These are phyloP conservation scores for Exserohilum rostratum DNA, from an alignment of 2,329 filamentous ascomycete genomes.

Conservation along the genomic window DNA sequence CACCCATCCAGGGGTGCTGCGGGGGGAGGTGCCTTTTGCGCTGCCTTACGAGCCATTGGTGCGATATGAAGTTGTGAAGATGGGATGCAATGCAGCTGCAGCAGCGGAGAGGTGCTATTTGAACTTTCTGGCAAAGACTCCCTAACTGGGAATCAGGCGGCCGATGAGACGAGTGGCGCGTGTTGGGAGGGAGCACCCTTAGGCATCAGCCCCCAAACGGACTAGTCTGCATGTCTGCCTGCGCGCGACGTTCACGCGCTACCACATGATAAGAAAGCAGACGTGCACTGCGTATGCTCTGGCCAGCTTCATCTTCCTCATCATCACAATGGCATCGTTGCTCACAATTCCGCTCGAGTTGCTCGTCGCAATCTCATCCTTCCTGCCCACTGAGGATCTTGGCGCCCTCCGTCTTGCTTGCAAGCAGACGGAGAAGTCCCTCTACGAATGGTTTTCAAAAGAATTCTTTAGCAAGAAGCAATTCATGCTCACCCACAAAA, in stretches of 20 bases:
- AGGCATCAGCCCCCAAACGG: slow-evolving; percentile 21
- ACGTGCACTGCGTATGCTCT: neutral
- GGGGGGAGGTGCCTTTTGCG: slow-evolving; percentile 22
- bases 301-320: neutral
- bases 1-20: slow-evolving; percentile 55
- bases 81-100: slow-evolving; percentile 1
- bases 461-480: slow-evolving; percentile 72
- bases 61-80: neutral
- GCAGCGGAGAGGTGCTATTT: slow-evolving; percentile 16
- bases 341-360: slow-evolving; percentile 62
- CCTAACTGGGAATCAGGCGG: neutral
- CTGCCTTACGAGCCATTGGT: slow-evolving; percentile 32
- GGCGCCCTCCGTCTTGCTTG: slow-evolving; percentile 62
- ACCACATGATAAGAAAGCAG: slow-evolving; percentile 19
- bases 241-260: slow-evolving; percentile 19
- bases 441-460: slow-evolving; percentile 62
- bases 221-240: slow-evolving; percentile 22
- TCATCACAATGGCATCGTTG: slow-evolving; percentile 28
- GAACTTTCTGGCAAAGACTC: slow-evolving; percentile 7
- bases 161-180: slow-evolving; percentile 8
- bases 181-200: slow-evolving; percentile 5
- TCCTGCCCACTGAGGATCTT: slow-evolving; percentile 63
- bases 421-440: slow-evolving; percentile 59
- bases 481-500: slow-evolving; percentile 66
- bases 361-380: slow-evolving; percentile 58